Evolutionary conservation across 2,329 filamentous ascomycete genomes (phyloP).

Genomic region (Calonectria hawksworthii): DNA sequence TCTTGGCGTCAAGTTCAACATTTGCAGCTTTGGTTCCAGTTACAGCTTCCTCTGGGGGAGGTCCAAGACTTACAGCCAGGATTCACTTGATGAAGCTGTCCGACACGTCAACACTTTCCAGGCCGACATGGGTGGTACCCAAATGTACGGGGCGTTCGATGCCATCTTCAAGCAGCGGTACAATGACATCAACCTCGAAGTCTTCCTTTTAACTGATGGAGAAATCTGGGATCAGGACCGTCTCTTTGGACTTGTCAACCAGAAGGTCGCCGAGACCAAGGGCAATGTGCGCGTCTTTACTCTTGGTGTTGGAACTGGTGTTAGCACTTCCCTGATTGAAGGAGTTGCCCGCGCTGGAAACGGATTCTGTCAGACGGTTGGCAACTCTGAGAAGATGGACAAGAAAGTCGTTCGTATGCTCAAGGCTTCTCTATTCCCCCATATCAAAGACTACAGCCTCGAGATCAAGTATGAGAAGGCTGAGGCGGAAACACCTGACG

Average conservation of each 20-base stretch:
- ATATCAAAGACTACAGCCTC: slow-evolving; percentile 74
- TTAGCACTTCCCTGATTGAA: slow-evolving; percentile 67
- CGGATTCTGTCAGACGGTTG: slow-evolving; percentile 74
- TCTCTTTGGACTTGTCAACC: slow-evolving; percentile 62
- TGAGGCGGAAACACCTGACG: slow-evolving; percentile 33
- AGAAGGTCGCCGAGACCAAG: slow-evolving; percentile 54
- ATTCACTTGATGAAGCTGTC: slow-evolving; percentile 59
- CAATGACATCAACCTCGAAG: slow-evolving; percentile 63
- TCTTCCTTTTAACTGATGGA: slow-evolving; percentile 71
- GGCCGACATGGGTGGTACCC: slow-evolving; percentile 67
- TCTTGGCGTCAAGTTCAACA: slow-evolving; percentile 76
- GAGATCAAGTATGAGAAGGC: slow-evolving; percentile 69
- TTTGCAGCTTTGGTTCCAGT: slow-evolving; percentile 73
- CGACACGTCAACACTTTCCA: slow-evolving; percentile 57
- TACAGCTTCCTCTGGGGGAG: slow-evolving; percentile 62
- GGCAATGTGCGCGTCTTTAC: slow-evolving; percentile 66
- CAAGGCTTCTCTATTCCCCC: slow-evolving; percentile 76
- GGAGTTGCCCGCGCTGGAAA: slow-evolving; percentile 67
- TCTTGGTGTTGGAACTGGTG: slow-evolving; percentile 66
- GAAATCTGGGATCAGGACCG: slow-evolving; percentile 63
- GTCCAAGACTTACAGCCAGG: slow-evolving; percentile 61
- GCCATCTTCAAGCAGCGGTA: slow-evolving; percentile 59
- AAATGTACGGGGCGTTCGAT: slow-evolving; percentile 63
- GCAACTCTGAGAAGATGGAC: slow-evolving; percentile 74
- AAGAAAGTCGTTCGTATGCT: slow-evolving; percentile 81